phyloP scores from a whole-genome alignment of 1,284 basidiomycete genomes.

The Sanghuangporus sanghuang region DNA sequence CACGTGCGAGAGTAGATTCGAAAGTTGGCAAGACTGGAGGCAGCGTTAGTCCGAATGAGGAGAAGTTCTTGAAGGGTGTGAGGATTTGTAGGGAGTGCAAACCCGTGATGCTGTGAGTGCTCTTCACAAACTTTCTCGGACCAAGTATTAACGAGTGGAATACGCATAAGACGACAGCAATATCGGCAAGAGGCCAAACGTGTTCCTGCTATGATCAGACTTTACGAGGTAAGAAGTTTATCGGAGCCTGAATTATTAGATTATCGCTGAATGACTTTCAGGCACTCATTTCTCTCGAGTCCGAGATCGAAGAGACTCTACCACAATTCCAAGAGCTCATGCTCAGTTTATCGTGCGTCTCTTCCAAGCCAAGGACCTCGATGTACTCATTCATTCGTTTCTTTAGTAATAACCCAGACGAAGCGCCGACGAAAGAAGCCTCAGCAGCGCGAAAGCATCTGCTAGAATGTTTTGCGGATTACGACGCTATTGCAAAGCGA shows the following conservation, averaged over 20 bases:
- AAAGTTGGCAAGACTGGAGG: constrained; percentile 20
- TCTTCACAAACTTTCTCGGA: neutral
- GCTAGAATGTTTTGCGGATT: constrained; percentile 78
- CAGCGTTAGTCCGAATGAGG: constrained; percentile 49
- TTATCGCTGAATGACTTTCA: constrained; percentile 25
- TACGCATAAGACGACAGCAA: constrained; percentile 61
- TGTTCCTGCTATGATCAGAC: constrained; percentile 58
- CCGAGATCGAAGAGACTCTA: constrained; percentile 65
- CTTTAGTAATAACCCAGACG: constrained; percentile 42
- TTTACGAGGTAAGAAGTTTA: constrained; percentile 57
- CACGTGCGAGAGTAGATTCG: constrained; percentile 31
- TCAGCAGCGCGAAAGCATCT: constrained; percentile 72
- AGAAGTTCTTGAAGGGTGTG: constrained; percentile 79
- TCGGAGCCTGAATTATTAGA: neutral
- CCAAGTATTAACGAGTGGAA: constrained; percentile 4
- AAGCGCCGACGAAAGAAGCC: constrained; percentile 62
- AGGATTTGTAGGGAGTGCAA: constrained; percentile 82
- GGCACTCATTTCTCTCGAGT: constrained; percentile 72
- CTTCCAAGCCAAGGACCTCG: neutral
- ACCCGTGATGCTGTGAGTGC: constrained; percentile 66
- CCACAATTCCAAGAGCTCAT: constrained; percentile 71
- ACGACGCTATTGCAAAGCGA: constrained; percentile 84
- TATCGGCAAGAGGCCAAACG: constrained; percentile 65
- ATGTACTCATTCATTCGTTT: neutral
- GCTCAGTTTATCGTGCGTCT: constrained; percentile 44